phyloP scores from a whole-genome alignment of 2,329 filamentous ascomycete genomes.

The Cordyceps farinosa region DNA sequence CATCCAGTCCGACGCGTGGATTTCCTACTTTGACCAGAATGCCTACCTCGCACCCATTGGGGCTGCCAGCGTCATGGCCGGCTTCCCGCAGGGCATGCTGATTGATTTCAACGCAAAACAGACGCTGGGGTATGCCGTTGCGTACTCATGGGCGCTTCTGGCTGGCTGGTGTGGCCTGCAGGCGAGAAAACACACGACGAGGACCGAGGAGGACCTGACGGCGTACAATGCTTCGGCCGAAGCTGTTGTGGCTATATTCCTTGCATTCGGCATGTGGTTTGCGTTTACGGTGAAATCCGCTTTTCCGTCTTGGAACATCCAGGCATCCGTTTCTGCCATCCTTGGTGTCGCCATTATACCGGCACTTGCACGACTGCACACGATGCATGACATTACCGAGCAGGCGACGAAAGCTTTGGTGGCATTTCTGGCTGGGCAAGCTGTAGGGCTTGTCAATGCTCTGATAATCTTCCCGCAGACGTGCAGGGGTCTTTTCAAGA shows the following conservation, averaged over 20 bases:
- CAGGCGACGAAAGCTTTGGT: background rate
- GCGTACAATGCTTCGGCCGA: conserved; percentile 15
- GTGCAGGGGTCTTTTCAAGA: conserved; percentile 4
- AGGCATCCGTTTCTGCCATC: conserved; percentile 6
- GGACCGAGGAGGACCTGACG: background rate
- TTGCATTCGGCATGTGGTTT: conserved; percentile 9
- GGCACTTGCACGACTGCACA: background rate
- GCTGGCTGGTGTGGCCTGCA: conserved; percentile 16
- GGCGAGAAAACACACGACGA: conserved; percentile 6
- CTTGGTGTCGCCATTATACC: conserved; percentile 7
- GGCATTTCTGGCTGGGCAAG: conserved; percentile 4
- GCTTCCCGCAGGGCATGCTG: conserved; percentile 14
- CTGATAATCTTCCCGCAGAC: conserved; percentile 14
- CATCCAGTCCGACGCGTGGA: conserved; percentile 14
- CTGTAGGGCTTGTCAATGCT: background rate
- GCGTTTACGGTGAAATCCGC: conserved; percentile 14
- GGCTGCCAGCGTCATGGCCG: conserved; percentile 10
- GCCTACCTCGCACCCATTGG: conserved; percentile 15
- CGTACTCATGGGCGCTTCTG: conserved; percentile 17
- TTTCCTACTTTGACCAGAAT: conserved; percentile 12
- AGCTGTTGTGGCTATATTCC: conserved; percentile 8
- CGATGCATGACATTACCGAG: background rate
- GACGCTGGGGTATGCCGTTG: background rate
- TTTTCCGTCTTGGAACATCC: conserved; percentile 10
- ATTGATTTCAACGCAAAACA: conserved; percentile 11